These are phyloP conservation scores for Blastomyces gilchristii DNA, from an alignment of 2,329 filamentous ascomycete species.

Conservation along the genomic window DNA sequence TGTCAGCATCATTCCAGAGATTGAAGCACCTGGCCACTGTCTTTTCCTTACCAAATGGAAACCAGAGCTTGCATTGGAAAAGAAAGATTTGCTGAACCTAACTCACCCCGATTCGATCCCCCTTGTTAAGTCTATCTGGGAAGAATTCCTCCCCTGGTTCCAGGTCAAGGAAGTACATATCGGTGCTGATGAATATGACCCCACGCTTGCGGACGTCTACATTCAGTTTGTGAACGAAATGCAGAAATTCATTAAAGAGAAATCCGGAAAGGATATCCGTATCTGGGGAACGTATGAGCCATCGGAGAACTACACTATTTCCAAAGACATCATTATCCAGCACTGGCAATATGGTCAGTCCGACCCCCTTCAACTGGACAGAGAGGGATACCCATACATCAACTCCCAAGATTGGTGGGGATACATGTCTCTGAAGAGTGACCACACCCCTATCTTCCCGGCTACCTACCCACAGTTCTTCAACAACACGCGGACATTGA, in stretches of 20 bases:
- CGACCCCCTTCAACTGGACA: constrained; percentile 39
- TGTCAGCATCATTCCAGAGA: constrained; percentile 50
- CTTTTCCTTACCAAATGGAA: constrained; percentile 51
- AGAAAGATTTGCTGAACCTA: constrained; percentile 46
- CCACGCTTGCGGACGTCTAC: constrained; percentile 36
- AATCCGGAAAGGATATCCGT: constrained; percentile 37
- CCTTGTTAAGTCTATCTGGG: constrained; percentile 45
- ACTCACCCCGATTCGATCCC: constrained; percentile 46
- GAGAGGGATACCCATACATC: constrained; percentile 41
- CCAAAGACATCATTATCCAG: constrained; percentile 41
- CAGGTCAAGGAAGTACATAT: constrained; percentile 42
- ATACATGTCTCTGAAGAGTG: constrained; percentile 47
- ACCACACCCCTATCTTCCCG: constrained; percentile 43
- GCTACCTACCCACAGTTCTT: constrained; percentile 39
- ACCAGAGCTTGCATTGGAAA: constrained; percentile 43
- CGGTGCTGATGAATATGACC: constrained; percentile 44
- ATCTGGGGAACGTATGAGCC: constrained; percentile 51
- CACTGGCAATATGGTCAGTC: constrained; percentile 49
- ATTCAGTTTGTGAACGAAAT: constrained; percentile 43
- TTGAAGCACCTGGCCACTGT: constrained; percentile 50
- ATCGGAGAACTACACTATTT: constrained; percentile 30
- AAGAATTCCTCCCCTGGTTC: constrained; percentile 43
- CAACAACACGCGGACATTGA: constrained; percentile 39
- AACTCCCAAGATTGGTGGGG: constrained; percentile 48
- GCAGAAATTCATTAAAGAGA: constrained; percentile 37